A percentile compares a stretch with the other conserved stretches of the same genome.
Evolutionary conservation across 805 yeast genomes (phyloP).

Genomic region (Candida morakotiae): DNA sequence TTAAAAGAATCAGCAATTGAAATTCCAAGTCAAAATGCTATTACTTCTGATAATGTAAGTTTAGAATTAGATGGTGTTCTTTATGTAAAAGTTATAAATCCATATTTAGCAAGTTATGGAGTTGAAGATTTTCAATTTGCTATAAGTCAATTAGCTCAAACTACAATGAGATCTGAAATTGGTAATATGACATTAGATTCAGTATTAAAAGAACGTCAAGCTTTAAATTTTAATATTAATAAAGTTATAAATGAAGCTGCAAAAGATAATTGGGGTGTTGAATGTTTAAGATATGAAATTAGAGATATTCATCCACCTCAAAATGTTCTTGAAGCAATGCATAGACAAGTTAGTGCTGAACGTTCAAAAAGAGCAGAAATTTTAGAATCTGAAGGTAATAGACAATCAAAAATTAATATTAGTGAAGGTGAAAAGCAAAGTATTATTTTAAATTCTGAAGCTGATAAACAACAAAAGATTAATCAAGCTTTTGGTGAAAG

Average conservation of each 20-base stretch:
- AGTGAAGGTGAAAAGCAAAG: slow-evolving; percentile 80
- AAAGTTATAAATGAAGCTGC: slow-evolving; percentile 82
- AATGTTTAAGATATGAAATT: slow-evolving; percentile 80
- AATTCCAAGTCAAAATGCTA: slow-evolving; percentile 79
- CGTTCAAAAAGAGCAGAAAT: slow-evolving; percentile 85
- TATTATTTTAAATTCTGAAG: slow-evolving; percentile 73
- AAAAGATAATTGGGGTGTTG: slow-evolving; percentile 73
- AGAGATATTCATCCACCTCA: slow-evolving; percentile 85
- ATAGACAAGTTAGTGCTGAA: slow-evolving; percentile 84
- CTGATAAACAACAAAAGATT: slow-evolving; percentile 54
- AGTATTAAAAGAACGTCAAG: slow-evolving; percentile 72
- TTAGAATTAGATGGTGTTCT: slow-evolving; percentile 82
- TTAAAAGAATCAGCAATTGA: slow-evolving; percentile 83
- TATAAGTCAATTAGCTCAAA: slow-evolving; percentile 79
- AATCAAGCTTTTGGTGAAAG: slow-evolving; percentile 74
- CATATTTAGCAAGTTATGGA: slow-evolving; percentile 83
- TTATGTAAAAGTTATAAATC: slow-evolving; percentile 72
- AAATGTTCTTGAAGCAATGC: slow-evolving; percentile 86
- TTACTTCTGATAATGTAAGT: slow-evolving; percentile 82
- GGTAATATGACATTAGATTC: slow-evolving; percentile 79
- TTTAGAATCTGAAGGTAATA: slow-evolving; percentile 78
- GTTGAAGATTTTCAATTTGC: slow-evolving; percentile 88
- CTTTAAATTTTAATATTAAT: slow-evolving; percentile 69
- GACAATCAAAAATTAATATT: slow-evolving; percentile 74
- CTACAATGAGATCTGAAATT: slow-evolving; percentile 87